Evolutionary conservation across 257 asterid genomes (phyloP), one percentile per base, ranked within the genome.

Genomic region (Solanum lignicaule): DNA sequence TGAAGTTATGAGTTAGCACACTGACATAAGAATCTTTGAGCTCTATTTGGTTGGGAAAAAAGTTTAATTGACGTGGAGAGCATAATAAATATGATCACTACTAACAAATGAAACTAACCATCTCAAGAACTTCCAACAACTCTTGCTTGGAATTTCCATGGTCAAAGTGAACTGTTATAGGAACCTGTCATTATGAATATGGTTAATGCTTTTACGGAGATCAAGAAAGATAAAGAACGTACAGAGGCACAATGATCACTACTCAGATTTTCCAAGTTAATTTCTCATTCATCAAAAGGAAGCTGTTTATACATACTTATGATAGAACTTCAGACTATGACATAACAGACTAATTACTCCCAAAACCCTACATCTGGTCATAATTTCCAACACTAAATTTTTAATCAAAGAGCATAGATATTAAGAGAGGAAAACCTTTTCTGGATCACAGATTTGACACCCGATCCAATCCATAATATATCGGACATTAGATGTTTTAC

Each of bases 91-190:
- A 82, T 31, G 29, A 1, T 74, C 36, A 55, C 52, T 21, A 48
- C 21, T 32, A 86, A 10, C 75, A 83, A 62, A 68, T 71, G 78
- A 38, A 60, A 83, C 93, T 91, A 88, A 97, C 99, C 94, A 92
- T 88, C 91, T 97, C 98, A 89, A 95, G 93, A 91, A 92, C 93
- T 91, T 94, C 98, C 90, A 97, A 90, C 92, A 97, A 88, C 91
- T 97, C 98, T 92, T 91, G 90, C 89, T 95, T 97, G 68, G 96
- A 95, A 93, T 90, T 93, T 90, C 99, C 99, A 87, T 97, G 99
- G 92, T 97, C 99, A 91, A 94, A 97, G 94, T 97, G 98, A 90
- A 97, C 98, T 32, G 98, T 92, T 86, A 97, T 90, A 33, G 99
- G 98, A 91, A 95, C 98, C 99, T 97, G 95, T 74, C 88, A 86